These are phyloP conservation scores for Kwoniella bestiolae DNA, from an alignment of 768 basidiomycete species.

Conservation along the genomic window DNA sequence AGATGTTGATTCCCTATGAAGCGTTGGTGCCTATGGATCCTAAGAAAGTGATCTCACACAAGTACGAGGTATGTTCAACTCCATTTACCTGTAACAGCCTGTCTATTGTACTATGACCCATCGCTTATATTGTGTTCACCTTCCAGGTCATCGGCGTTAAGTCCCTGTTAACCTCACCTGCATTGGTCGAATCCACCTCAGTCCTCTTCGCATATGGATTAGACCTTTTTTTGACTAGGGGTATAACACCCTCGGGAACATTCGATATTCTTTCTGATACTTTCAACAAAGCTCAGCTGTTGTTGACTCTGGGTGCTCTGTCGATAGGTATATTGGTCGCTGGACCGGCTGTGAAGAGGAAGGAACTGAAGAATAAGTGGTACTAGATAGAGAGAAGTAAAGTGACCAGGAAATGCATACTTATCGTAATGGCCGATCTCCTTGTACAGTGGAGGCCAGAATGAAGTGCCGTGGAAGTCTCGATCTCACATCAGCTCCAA, in stretches of 20 bases:
- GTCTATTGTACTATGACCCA: background rate
- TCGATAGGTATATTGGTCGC: conserved; percentile 75
- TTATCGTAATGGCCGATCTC: no score
- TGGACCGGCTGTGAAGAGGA: conserved; percentile 71
- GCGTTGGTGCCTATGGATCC: conserved; percentile 74
- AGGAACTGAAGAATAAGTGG: conserved; percentile 52
- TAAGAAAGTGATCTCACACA: conserved; percentile 65
- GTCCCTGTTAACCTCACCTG: conserved; percentile 74
- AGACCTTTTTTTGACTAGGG: conserved; percentile 83
- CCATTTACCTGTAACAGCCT: background rate
- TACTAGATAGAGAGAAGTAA: conserved; percentile 46
- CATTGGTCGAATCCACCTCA: conserved; percentile 88
- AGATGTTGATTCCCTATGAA: conserved; percentile 83
- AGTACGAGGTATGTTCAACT: conserved; percentile 61
- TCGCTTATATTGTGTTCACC: background rate
- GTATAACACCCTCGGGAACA: conserved; percentile 78
- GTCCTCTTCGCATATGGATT: conserved; percentile 83
- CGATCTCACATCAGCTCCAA: no score
- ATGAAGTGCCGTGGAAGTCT: no score
- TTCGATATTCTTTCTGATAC: conserved; percentile 90
- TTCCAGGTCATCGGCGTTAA: conserved; percentile 70
- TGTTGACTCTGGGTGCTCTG: conserved; percentile 76
- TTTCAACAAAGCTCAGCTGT: conserved; percentile 91
- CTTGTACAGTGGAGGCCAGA: no score
- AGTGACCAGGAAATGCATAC: no score